phyloP scores from a whole-genome alignment of 441 rosid species.

The Metrosideros polymorpha region DNA sequence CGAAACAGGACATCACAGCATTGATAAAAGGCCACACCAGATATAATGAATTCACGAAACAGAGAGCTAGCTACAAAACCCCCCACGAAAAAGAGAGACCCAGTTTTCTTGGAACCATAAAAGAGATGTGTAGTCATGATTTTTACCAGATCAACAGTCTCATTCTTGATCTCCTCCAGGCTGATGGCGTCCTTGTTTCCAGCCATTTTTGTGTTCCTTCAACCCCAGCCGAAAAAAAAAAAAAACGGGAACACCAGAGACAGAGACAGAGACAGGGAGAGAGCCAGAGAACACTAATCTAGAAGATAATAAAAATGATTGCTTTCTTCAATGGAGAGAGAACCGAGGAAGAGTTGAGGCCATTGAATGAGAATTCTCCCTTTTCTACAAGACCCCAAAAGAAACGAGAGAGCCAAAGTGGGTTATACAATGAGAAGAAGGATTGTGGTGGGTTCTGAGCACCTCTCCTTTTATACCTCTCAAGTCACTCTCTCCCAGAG shows the following conservation, averaged over 20 bases:
- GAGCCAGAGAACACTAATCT: background rate
- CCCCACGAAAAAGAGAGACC: background rate
- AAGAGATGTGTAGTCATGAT: background rate
- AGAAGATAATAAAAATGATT: background rate
- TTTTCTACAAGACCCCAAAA: conserved; percentile 2
- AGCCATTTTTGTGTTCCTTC: background rate
- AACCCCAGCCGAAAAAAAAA: background rate
- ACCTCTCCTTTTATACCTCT: background rate
- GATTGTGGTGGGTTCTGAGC: background rate
- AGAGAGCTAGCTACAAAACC: background rate
- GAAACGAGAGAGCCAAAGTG: background rate
- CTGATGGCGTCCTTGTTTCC: background rate
- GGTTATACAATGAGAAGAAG: background rate
- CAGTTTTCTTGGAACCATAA: background rate
- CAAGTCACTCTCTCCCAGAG: background rate
- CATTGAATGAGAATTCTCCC: conserved; percentile 18
- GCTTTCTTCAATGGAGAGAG: background rate
- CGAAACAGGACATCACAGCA: background rate
- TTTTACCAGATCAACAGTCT: conserved; percentile 12
- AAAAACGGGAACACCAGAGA: background rate
- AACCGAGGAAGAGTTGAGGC: background rate
- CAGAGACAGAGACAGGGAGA: background rate
- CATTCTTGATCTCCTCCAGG: conserved; percentile 14
- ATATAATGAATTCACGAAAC: background rate
- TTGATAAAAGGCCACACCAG: background rate